phyloP scores from a whole-genome alignment of 2,329 filamentous ascomycete genomes.

The Ceratocystis cubensis region DNA sequence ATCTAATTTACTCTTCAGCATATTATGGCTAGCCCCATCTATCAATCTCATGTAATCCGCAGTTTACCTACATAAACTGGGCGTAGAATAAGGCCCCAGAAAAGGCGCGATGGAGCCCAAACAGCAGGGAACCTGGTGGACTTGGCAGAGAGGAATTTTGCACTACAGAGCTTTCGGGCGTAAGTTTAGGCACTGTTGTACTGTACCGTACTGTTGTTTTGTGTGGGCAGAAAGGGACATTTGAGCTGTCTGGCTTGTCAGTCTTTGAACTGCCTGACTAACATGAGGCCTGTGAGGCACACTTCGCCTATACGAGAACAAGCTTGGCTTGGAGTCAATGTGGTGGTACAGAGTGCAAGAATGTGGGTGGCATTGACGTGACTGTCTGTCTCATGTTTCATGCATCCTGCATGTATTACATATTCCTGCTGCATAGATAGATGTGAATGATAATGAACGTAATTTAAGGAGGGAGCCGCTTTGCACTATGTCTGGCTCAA shows the following conservation, averaged over 20 bases:
- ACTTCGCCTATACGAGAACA: not conserved
- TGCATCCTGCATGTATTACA: constrained; percentile 2
- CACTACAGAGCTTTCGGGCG: not conserved
- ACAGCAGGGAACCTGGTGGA: not conserved
- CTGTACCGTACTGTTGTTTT: not conserved
- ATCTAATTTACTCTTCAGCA: no score
- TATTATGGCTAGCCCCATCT: no score
- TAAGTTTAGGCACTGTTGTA: not conserved
- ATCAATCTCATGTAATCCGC: no score
- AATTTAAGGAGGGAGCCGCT: not conserved
- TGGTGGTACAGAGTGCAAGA: not conserved
- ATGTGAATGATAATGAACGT: not conserved
- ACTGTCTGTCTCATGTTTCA: constrained; percentile 22
- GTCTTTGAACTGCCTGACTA: not conserved
- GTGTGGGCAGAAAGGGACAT: not conserved
- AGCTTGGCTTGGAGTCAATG: not conserved
- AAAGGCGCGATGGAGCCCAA: not conserved
- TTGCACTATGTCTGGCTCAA: not conserved
- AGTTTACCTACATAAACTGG: not conserved
- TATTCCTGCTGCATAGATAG: not conserved
- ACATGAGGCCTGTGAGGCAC: not conserved
- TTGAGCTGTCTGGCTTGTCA: no score
- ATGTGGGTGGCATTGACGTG: constrained; percentile 23
- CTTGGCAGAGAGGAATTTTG: not conserved
- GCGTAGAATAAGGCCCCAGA: not conserved